Conservation (phyloP, 805 yeast species). For the Huiozyma sinensis region DNA sequence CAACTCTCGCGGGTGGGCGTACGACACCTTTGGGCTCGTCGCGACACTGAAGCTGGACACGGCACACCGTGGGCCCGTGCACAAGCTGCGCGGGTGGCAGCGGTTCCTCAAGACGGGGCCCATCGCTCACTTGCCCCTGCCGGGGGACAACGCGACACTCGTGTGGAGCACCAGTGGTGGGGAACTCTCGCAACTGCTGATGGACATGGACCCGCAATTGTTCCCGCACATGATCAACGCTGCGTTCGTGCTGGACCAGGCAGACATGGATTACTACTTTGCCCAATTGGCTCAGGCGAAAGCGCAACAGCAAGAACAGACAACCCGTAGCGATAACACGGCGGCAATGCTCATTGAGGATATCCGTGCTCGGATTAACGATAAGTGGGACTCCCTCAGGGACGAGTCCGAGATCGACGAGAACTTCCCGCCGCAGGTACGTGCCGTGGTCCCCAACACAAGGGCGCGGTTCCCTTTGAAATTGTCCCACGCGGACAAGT, state of each 20-base stretch:
- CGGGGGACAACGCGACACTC: constrained; percentile 75
- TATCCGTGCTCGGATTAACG: constrained; percentile 54
- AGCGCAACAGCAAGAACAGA: not conserved
- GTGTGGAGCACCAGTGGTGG: constrained; percentile 91
- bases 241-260: constrained; percentile 67
- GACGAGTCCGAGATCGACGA: constrained; percentile 41
- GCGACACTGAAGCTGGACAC: constrained; percentile 71
- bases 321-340: constrained; percentile 24
- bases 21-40: constrained; percentile 83
- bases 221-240: constrained; percentile 74
- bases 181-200: constrained; percentile 53
- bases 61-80: constrained; percentile 49
- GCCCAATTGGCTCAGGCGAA: constrained; percentile 13
- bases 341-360: constrained; percentile 48
- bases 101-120: constrained; percentile 89
- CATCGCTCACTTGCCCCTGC: constrained; percentile 80
- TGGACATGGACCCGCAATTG: constrained; percentile 46
- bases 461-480: constrained; percentile 85
- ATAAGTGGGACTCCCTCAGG: constrained; percentile 18
- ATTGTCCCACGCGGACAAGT: constrained; percentile 83
- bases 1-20: constrained; percentile 85
- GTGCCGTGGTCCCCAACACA: constrained; percentile 46
- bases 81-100: constrained; percentile 77
- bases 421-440: constrained; percentile 56
- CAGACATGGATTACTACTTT: constrained; percentile 66